Evolutionary conservation across 139 green algal genomes (phyloP).

Genomic region (Closterium sp.): DNA sequence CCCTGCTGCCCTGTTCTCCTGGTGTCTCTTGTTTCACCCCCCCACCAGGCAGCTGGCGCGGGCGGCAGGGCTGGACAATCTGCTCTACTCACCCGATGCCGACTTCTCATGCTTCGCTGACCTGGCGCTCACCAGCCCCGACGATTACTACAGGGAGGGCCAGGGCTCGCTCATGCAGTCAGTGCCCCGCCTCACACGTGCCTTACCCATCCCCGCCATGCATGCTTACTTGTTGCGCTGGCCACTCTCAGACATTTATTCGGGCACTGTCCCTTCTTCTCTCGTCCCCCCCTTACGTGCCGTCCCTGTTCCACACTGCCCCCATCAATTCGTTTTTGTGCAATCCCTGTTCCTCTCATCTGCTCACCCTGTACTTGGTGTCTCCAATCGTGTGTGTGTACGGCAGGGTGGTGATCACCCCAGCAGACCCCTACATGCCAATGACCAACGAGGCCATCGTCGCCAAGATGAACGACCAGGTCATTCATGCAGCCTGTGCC

Average conservation of each 20-base stretch:
- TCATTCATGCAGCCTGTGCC: conserved; percentile 35
- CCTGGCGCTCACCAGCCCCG: conserved; percentile 77
- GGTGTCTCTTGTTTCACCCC: not conserved
- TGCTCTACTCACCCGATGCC: conserved; percentile 86
- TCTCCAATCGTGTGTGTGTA: not conserved
- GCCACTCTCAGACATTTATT: too few species aligned
- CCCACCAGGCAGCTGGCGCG: conserved; percentile 7
- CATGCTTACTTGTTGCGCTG: not conserved
- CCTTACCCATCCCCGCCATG: not conserved
- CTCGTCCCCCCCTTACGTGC: not conserved
- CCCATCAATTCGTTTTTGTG: not conserved
- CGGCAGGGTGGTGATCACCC: conserved; percentile 52
- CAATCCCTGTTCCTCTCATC: too few species aligned
- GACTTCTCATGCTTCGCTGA: conserved; percentile 97
- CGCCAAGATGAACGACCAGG: conserved; percentile 76
- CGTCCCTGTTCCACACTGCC: not conserved
- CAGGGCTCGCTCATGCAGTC: conserved; percentile 90
- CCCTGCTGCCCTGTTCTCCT: not conserved
- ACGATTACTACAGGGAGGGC: conserved; percentile 90
- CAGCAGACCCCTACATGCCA: conserved; percentile 88
- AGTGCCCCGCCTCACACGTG: conserved; percentile 62
- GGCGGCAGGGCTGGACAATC: conserved; percentile 81
- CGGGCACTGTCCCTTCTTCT: not conserved
- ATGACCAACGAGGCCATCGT: conserved; percentile 89
- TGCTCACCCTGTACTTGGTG: too few species aligned